Percentiles rank a stretch among this genome's conserved stretches.
These are phyloP conservation scores for Pythium rhizo-oryzae DNA, from an alignment of 352 stramenopile genomes.

Conservation along the genomic window DNA sequence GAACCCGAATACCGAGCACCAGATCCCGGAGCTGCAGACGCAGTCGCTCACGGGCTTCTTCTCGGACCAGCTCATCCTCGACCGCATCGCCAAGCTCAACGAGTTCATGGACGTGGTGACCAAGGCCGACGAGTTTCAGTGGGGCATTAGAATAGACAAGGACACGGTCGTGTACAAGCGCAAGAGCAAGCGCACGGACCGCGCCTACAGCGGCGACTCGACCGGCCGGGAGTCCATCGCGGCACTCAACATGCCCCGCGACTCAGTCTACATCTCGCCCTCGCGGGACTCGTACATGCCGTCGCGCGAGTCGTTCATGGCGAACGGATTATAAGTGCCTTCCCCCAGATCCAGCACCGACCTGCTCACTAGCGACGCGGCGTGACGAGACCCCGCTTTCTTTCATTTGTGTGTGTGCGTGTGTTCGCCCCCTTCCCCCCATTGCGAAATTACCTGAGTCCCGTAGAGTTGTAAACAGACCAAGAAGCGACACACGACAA, in stretches of 20 bases:
- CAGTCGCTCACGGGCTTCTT: constrained; percentile 83
- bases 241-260: constrained; percentile 70
- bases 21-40: constrained; percentile 84
- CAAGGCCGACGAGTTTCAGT: constrained; percentile 86
- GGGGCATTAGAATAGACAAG: constrained; percentile 91
- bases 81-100: constrained; percentile 86
- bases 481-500: neutral
- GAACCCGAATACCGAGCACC: constrained; percentile 71
- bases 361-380: too few species aligned
- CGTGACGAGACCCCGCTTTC: too few species aligned
- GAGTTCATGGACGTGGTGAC: constrained; percentile 87
- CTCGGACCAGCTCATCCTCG: constrained; percentile 85
- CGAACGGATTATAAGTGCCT: constrained; percentile 37
- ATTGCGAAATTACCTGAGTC: constrained; percentile 3
- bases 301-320: constrained; percentile 66
- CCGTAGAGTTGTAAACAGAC: constrained; percentile 16
- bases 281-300: constrained; percentile 63
- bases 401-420: neutral
- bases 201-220: constrained; percentile 56
- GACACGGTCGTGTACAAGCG: constrained; percentile 90
- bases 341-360: too few species aligned
- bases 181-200: constrained; percentile 80
- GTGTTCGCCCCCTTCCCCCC: neutral
- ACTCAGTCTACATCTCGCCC: constrained; percentile 63
- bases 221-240: constrained; percentile 77